phyloP scores from a whole-genome alignment of 805 yeast species.

The Cyberlindnera euphorbiiphila region DNA sequence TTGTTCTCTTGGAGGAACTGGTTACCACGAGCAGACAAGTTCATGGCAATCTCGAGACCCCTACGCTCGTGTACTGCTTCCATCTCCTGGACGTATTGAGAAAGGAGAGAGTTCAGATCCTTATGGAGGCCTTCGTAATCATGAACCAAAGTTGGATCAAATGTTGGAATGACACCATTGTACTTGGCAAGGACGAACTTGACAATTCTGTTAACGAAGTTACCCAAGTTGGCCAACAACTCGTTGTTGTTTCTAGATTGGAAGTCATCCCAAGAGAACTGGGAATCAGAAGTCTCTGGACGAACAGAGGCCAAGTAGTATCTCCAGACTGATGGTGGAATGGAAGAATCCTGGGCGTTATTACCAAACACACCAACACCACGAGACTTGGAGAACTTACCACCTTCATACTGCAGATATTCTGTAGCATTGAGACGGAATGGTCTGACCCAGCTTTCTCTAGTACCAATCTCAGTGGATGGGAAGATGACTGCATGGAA shows the following conservation, averaged over 20 bases:
- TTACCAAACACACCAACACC: conserved; percentile 98
- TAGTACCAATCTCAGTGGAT: conserved; percentile 83
- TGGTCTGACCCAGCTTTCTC: conserved; percentile 84
- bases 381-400: conserved; percentile 97
- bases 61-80: conserved; percentile 78
- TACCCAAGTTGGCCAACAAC: conserved; percentile 92
- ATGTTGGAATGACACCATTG: conserved; percentile 83
- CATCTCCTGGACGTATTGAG: conserved; percentile 63
- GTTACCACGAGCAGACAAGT: conserved; percentile 88
- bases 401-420: conserved; percentile 95
- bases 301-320: conserved; percentile 88
- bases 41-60: conserved; percentile 91
- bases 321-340: conserved; percentile 95
- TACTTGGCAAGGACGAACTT: conserved; percentile 89
- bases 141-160: conserved; percentile 43
- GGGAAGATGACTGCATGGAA: conserved; percentile 99
- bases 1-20: conserved; percentile 94
- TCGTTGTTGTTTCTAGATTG: conserved; percentile 92
- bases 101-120: conserved; percentile 63
- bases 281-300: conserved; percentile 95
- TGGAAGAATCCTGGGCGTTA: conserved; percentile 90
- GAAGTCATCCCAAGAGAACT: conserved; percentile 96
- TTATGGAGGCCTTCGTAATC: conserved; percentile 41
- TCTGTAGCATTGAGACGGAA: conserved; percentile 93
- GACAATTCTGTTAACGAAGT: conserved; percentile 89